Evolutionary conservation across 2,329 filamentous ascomycete species (phyloP), one percentile per base, ranked within the genome.

Genomic region (Talaromyces amestolkiae): DNA sequence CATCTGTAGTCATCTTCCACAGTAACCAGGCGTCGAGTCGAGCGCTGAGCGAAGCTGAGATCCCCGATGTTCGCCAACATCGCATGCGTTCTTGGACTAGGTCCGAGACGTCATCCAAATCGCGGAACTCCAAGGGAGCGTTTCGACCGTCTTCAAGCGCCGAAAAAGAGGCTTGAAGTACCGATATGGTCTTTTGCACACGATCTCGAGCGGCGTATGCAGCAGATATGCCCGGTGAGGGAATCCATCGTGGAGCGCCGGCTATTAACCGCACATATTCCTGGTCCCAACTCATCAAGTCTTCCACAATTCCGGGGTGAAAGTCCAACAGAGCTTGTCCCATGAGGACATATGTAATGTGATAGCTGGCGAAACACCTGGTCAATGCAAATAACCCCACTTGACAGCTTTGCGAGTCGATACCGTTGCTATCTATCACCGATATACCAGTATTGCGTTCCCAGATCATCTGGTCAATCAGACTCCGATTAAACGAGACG

Each of bases 391-490:
- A 80, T 1, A 88, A 73, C 66, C 80, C 79, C 13, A 82, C 79
- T 69, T 88, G 85, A 15, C 82, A 85, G 62, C 60, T 64, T 11
- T 83, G 78, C 33, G 77, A 74, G 17, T 72, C 67, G 39, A 72
- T 70, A 6, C 73, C 77, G n/a, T 75, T 73, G 1, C 76, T 69
- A 17, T 83, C 81, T 3, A 78, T 72, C 10, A 80, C 73, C 2
- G 76, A 75, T 1, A 84, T 77, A 10, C 80, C 74, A 19, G 78
- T 81, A n/a, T 74, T 76, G 39, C 85, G 82, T 72, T 90, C 88
- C 87, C 88, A 90, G 2, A 79, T 78, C 69, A 82, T 81, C 67
- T 89, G 85, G 70, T 90, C 87, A 27, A 90, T 85, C 2, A 82
- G 77, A 19, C 85, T 87, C 8, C 81, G 78, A 43, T 81, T 82